Conservation (phyloP, 495 filamentous ascomycete species). For the Stereocaulon alpinum region DNA sequence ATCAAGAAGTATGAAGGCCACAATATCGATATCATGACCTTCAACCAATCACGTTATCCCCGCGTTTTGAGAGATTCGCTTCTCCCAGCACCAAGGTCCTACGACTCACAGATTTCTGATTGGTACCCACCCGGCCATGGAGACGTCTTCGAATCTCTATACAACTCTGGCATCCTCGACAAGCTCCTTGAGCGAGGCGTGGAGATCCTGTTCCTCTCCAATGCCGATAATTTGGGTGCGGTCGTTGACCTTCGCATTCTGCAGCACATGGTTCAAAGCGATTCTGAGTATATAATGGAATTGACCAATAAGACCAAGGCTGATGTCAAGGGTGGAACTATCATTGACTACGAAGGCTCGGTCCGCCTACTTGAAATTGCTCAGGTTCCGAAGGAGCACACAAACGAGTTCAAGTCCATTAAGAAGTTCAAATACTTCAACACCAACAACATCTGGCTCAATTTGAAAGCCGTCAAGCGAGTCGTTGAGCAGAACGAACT, state of each 20-base stretch:
- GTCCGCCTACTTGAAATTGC: conserved; percentile 96
- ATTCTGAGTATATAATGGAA: conserved; percentile 99
- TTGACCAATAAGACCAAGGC: conserved; percentile 99
- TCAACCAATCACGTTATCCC: conserved; percentile 99
- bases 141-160: conserved; percentile 98
- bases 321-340: conserved; percentile 99
- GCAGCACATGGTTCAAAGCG: conserved; percentile 96
- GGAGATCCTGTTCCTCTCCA: conserved; percentile 97
- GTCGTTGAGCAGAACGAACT: conserved; percentile 98
- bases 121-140: conserved; percentile 99
- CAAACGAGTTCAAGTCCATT: conserved; percentile 99
- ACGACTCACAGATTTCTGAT: conserved; percentile 79
- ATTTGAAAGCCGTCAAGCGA: conserved; percentile 92
- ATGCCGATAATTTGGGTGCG: conserved; percentile 96
- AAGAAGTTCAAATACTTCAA: conserved; percentile 99
- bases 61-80: conserved; percentile 97
- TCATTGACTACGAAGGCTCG: conserved; percentile 97
- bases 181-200: conserved; percentile 89
- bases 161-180: conserved; percentile 98
- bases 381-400: conserved; percentile 99
- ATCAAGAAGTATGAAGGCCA: conserved; percentile 99
- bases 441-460: conserved; percentile 99
- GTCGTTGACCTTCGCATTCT: conserved; percentile 96
- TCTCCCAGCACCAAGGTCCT: conserved; percentile 85
- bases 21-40: conserved; percentile 98